Evolutionary conservation across 768 basidiomycete genomes (phyloP).

Genomic region (Tricholoma matsutake): DNA sequence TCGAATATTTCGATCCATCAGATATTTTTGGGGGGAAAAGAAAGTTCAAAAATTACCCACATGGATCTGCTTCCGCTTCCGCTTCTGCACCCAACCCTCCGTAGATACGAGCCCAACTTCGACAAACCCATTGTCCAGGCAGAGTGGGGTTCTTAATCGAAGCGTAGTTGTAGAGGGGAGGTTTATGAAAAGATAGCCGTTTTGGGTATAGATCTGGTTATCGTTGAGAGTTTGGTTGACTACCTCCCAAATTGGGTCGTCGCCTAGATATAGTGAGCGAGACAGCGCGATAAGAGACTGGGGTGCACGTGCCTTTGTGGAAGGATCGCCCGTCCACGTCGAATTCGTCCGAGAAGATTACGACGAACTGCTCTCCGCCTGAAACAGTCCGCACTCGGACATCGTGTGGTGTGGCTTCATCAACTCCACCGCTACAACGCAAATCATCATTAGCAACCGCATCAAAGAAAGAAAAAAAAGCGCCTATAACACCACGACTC

Average conservation of each 20-base stretch:
- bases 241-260: neutral
- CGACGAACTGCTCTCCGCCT: constrained; percentile 49
- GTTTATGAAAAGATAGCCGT: neutral
- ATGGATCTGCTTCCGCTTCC: neutral
- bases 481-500: neutral
- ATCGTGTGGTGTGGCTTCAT: constrained; percentile 14
- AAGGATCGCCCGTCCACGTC: constrained; percentile 50
- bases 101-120: neutral
- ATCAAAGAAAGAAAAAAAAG: neutral
- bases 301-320: constrained; percentile 30
- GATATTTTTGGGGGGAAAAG: too few relatives aligned
- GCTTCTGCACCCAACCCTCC: neutral
- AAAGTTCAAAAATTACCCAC: neutral
- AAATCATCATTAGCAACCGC: neutral
- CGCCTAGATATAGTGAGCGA: neutral
- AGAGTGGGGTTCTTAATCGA: neutral
- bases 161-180: neutral
- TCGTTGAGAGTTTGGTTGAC: neutral
- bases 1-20: too few relatives aligned
- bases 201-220: neutral
- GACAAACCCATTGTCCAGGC: neutral
- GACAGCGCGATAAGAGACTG: neutral
- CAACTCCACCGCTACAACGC: neutral
- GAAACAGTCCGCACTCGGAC: constrained; percentile 30
- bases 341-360: constrained; percentile 67